These are phyloP conservation scores for Fusarium dimerum DNA, from an alignment of 2,329 filamentous ascomycete genomes.

Conservation along the genomic window DNA sequence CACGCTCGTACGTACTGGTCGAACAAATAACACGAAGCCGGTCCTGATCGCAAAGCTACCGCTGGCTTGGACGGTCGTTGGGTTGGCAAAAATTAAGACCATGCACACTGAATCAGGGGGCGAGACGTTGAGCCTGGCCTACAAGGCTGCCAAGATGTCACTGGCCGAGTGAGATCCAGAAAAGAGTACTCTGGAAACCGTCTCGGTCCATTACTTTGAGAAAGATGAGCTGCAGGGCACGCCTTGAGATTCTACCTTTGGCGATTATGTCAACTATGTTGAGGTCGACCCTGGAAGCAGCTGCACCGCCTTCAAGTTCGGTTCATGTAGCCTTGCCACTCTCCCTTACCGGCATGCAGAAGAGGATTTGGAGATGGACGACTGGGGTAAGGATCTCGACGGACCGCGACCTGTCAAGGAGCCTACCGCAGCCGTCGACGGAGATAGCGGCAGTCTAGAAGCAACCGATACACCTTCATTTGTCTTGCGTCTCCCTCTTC, in stretches of 20 bases:
- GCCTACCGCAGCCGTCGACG: constrained; percentile 35
- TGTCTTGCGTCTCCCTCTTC: constrained; percentile 83
- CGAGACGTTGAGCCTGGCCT: constrained; percentile 79
- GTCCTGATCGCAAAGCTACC: constrained; percentile 82
- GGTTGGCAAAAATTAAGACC: constrained; percentile 75
- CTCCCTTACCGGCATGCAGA: constrained; percentile 85
- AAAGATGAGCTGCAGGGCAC: constrained; percentile 83
- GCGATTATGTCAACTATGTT: constrained; percentile 77
- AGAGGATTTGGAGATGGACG: constrained; percentile 88
- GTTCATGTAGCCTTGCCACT: constrained; percentile 84
- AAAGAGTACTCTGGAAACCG: constrained; percentile 75
- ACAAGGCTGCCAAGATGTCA: constrained; percentile 90
- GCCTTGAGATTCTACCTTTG: constrained; percentile 78
- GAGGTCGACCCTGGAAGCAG: constrained; percentile 88
- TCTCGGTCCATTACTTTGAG: constrained; percentile 98
- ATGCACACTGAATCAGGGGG: constrained; percentile 76
- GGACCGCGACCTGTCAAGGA: constrained; percentile 61
- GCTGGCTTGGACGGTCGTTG: constrained; percentile 81
- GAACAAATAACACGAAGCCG: constrained; percentile 71
- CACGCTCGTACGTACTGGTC: constrained; percentile 61
- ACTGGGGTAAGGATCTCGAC: constrained; percentile 83
- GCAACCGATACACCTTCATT: constrained; percentile 88
- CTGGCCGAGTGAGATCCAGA: constrained; percentile 92
- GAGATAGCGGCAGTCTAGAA: constrained; percentile 43
- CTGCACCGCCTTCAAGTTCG: constrained; percentile 94